Conservation (phyloP, 2,329 filamentous ascomycete genomes). For the Pseudopyrenochaeta lycopersici region DNA sequence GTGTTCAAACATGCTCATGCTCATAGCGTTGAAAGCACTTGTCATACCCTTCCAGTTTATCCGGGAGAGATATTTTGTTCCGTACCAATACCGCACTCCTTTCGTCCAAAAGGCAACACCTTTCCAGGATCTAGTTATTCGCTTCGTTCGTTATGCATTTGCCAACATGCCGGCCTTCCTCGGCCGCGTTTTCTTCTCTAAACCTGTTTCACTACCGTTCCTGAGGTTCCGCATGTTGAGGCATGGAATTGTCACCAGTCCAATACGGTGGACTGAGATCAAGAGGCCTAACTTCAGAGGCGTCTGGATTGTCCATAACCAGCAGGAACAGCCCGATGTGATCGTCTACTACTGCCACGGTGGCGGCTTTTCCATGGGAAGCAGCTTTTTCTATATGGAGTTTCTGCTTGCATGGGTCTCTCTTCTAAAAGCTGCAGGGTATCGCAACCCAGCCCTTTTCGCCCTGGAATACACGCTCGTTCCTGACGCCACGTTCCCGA, state of each 20-base stretch:
- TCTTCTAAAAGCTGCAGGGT: constrained; percentile 71
- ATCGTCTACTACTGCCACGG: constrained; percentile 86
- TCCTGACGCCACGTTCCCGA: constrained; percentile 76
- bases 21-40: constrained; percentile 58
- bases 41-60: constrained; percentile 68
- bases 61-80: constrained; percentile 64
- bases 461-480: constrained; percentile 83
- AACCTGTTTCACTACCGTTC: constrained; percentile 76
- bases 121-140: constrained; percentile 80
- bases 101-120: constrained; percentile 75
- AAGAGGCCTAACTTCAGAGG: constrained; percentile 66
- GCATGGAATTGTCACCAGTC: constrained; percentile 71
- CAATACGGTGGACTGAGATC: constrained; percentile 71
- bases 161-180: constrained; percentile 73
- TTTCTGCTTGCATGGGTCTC: constrained; percentile 78
- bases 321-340: constrained; percentile 71
- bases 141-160: constrained; percentile 82
- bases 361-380: constrained; percentile 86
- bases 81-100: constrained; percentile 58
- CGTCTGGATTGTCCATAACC: constrained; percentile 74
- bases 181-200: constrained; percentile 80
- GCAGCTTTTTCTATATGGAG: constrained; percentile 81
- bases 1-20: constrained; percentile 31
- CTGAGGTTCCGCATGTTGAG: constrained; percentile 77
- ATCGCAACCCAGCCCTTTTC: constrained; percentile 79